Percentiles rank a stretch among this genome's conserved stretches.
Evolutionary conservation across 441 rosid genomes (phyloP).

Genomic region (Heliophila coronopifolia): DNA sequence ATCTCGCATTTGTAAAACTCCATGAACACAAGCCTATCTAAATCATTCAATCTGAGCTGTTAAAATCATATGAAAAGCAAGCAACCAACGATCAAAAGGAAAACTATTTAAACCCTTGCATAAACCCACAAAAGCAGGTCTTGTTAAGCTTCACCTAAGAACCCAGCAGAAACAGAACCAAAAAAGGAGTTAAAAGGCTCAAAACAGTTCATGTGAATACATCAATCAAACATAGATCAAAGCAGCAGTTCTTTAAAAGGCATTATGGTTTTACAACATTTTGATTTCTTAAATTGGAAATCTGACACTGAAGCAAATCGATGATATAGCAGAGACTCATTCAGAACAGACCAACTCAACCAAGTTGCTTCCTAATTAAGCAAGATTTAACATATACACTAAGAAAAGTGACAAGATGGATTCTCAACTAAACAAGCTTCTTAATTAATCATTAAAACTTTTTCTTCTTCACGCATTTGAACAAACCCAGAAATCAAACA

Average conservation of each 20-base stretch:
- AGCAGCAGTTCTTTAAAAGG: neutral
- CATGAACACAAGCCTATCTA: neutral
- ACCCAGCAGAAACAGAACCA: neutral
- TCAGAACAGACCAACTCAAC: slow-evolving; percentile 8
- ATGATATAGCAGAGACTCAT: slow-evolving; percentile 1
- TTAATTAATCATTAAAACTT: neutral
- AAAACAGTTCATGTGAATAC: too few species aligned
- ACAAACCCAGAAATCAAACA: slow-evolving; percentile 18
- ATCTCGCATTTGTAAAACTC: too few species aligned
- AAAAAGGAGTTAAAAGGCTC: neutral
- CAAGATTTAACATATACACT: slow-evolving; percentile 6
- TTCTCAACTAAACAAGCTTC: neutral
- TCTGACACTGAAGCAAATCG: slow-evolving; percentile 5
- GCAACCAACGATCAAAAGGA: neutral
- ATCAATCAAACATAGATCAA: slow-evolving; percentile 7
- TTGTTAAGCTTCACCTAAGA: neutral
- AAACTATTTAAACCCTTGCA: neutral
- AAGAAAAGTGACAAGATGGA: neutral
- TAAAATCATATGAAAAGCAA: neutral
- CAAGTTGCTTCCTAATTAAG: slow-evolving; percentile 19
- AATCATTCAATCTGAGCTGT: neutral
- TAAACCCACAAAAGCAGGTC: neutral
- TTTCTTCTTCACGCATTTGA: neutral
- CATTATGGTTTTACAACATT: neutral
- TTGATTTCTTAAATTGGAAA: slow-evolving; percentile 2